These are phyloP conservation scores for Claviceps paspali DNA, from an alignment of 2,329 filamentous ascomycete species.

Conservation along the genomic window DNA sequence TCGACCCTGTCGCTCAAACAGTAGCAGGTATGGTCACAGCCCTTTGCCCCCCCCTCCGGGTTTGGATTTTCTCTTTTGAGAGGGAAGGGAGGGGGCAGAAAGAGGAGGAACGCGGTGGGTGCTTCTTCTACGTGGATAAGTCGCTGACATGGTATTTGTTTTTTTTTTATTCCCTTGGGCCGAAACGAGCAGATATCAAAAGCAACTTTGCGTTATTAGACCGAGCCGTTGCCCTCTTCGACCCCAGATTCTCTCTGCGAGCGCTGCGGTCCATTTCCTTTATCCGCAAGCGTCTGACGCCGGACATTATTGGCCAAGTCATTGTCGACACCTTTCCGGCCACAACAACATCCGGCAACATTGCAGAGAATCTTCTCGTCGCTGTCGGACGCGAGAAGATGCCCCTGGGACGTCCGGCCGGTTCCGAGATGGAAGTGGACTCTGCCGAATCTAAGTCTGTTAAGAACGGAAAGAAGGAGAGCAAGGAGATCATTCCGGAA, in stretches of 20 bases:
- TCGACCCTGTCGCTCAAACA: conserved; percentile 45
- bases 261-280: conserved; percentile 91
- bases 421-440: conserved; percentile 61
- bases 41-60: too few relatives aligned
- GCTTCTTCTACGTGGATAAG: neutral
- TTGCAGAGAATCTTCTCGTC: conserved; percentile 54
- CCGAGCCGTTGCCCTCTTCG: conserved; percentile 81
- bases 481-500: conserved; percentile 71
- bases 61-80: too few relatives aligned
- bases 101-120: too few relatives aligned
- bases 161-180: conserved; percentile 5
- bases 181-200: conserved; percentile 60
- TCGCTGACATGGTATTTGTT: conserved; percentile 7
- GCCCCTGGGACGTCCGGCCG: conserved; percentile 40
- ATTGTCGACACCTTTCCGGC: conserved; percentile 67
- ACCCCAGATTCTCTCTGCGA: conserved; percentile 85
- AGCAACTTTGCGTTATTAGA: conserved; percentile 85
- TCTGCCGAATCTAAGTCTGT: conserved; percentile 35
- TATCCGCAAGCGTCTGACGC: conserved; percentile 77
- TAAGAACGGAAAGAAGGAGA: conserved; percentile 49
- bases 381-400: conserved; percentile 54
- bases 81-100: too few relatives aligned
- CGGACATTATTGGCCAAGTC: conserved; percentile 66
- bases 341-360: conserved; percentile 42
- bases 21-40: conserved; percentile 35